Evolutionary conservation across 306 rosid species (phyloP).

Genomic region (Herpetospermum pedunculosum): DNA sequence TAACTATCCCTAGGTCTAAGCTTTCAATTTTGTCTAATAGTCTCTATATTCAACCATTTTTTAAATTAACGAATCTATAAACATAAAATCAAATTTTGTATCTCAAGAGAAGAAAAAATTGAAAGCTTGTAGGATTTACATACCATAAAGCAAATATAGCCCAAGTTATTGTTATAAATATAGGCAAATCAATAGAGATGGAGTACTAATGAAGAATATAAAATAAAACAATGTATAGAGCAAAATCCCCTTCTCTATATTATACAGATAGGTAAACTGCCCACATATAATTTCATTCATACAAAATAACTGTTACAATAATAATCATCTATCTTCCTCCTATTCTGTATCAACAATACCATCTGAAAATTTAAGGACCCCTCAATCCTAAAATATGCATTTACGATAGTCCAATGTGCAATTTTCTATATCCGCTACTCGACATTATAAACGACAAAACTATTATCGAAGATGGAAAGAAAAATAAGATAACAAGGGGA

Average conservation of each 20-base stretch:
- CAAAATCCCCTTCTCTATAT: background rate
- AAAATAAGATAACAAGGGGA: background rate
- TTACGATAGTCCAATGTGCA: background rate
- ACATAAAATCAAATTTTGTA: too few relatives aligned
- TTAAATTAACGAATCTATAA: too few relatives aligned
- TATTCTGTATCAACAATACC: background rate
- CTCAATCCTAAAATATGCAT: background rate
- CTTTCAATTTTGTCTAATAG: too few relatives aligned
- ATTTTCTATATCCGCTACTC: background rate
- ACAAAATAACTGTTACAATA: background rate
- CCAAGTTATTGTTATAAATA: background rate
- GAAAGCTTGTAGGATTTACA: too few relatives aligned
- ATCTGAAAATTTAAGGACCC: background rate
- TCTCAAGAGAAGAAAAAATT: too few relatives aligned
- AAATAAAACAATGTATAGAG: background rate
- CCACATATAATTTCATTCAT: background rate
- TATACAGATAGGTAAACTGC: background rate
- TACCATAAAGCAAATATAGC: background rate
- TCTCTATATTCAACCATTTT: too few relatives aligned
- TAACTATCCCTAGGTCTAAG: too few relatives aligned
- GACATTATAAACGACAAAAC: background rate
- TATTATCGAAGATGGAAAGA: background rate
- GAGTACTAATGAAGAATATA: background rate
- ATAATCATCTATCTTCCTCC: background rate
- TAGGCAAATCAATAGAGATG: background rate